These are phyloP conservation scores for Geotrichum siamense DNA, from an alignment of 1,139 yeast species.

Conservation along the genomic window DNA sequence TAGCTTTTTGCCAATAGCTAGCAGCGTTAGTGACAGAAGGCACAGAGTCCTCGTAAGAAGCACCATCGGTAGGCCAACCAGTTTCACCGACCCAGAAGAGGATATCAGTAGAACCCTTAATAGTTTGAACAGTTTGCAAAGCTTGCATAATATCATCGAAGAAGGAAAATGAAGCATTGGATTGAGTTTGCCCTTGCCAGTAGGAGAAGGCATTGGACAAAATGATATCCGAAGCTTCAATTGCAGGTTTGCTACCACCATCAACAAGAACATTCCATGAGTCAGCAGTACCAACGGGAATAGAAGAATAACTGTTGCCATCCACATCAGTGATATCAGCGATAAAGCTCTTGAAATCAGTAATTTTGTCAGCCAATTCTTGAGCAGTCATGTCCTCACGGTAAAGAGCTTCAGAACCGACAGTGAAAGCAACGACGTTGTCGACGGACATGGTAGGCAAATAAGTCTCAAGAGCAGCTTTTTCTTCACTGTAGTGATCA, in stretches of 20 bases:
- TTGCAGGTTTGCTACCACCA: conserved; percentile 60
- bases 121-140: conserved; percentile 72
- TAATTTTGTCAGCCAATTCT: conserved; percentile 49
- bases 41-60: conserved; percentile 43
- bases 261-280: conserved; percentile 91
- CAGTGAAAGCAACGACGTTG: conserved; percentile 66
- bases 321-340: conserved; percentile 62
- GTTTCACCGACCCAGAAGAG: conserved; percentile 97
- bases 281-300: conserved; percentile 88
- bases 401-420: conserved; percentile 89
- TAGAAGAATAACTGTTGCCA: conserved; percentile 64
- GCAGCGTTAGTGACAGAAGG: conserved; percentile 72
- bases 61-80: conserved; percentile 95
- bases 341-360: conserved; percentile 50
- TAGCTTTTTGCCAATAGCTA: conserved; percentile 74
- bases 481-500: conserved; percentile 62
- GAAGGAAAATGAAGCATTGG: conserved; percentile 80
- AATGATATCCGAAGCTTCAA: conserved; percentile 73
- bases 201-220: conserved; percentile 93
- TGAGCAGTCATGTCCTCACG: conserved; percentile 71
- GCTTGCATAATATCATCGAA: conserved; percentile 96
- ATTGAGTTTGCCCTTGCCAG: conserved; percentile 94
- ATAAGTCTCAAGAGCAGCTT: conserved; percentile 56
- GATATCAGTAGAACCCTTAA: conserved; percentile 78
- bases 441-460: conserved; percentile 63